Base-by-base conservation (phyloP, 2,329 filamentous ascomycete species). In the Tolypocladium tropicale region DNA sequence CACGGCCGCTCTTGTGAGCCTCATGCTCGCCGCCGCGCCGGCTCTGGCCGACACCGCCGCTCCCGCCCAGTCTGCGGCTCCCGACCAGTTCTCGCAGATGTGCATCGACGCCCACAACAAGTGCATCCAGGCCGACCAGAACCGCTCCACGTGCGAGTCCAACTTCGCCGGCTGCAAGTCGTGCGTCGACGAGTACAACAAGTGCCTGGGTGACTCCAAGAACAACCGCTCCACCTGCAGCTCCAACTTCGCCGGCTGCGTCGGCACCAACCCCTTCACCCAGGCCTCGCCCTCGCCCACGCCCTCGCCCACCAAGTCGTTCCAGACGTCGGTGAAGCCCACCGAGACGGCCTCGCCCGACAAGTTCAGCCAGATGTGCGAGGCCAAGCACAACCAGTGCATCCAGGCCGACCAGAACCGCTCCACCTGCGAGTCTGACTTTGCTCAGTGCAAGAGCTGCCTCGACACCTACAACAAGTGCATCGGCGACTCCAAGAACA, bases 201-300 rank as follows among this genome's bases (percentile, higher is more conserved):
- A 36, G 30, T 65, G 63, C 60, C 61, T 59, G 16, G 52, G 51
- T 46, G 50, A 52, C n/a, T 53, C 59, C 16, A 39, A 49, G 48
- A 56, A 62, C 54, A 63, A 67, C 62, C 57, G 57, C 57, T 54
- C 64, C 7, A 25, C 23, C 4, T 67, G 65, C 48, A 60, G 61
- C 18, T 56, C 63, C 30, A 32, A 61, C 49, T 64, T 61, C 57
- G 60, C 63, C 51, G 25, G 6, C 4, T 66, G 64, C 59, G 57
- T 66, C 12, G 60, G 60, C 55, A 63, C 56, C 62, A 64, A 58
- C 63, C 63, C 62, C 28, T 65, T 56, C 43, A n/a, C n/a, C n/a
- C n/a, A n/a, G n/a, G n/a, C n/a, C n/a, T n/a, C n/a, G n/a, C n/a
- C n/a, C n/a, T n/a, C n/a, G n/a, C n/a, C n/a, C n/a, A n/a, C n/a